phyloP scores from a whole-genome alignment of 148 eudicot genomes.

The Mesembryanthemum crystallinum region DNA sequence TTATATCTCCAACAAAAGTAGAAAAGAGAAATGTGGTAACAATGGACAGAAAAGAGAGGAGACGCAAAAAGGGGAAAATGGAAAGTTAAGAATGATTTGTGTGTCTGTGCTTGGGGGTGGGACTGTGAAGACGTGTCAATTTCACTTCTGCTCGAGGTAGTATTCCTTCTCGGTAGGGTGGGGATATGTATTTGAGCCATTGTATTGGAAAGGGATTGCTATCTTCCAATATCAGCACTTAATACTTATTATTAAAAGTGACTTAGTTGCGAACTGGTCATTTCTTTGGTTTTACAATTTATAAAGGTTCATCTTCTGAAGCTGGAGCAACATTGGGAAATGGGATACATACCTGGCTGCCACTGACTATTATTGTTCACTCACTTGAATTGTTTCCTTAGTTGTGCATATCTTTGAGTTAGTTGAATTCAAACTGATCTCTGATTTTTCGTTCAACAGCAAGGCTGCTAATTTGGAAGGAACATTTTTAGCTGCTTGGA shows the following conservation, averaged over 20 bases:
- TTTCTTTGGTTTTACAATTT: neutral
- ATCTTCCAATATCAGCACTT: too few species aligned
- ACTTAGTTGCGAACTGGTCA: constrained; percentile 1
- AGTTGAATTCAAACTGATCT: neutral
- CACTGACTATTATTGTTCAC: neutral
- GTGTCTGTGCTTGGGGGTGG: neutral
- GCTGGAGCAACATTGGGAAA: neutral
- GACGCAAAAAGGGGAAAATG: neutral
- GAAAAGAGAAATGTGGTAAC: neutral
- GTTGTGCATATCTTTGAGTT: neutral
- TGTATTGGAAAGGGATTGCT: neutral
- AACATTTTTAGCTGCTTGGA: constrained; percentile 89
- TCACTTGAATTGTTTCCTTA: neutral
- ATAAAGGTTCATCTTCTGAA: neutral
- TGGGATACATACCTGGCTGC: neutral
- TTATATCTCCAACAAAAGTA: neutral
- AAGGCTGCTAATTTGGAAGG: constrained; percentile 92
- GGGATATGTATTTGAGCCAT: neutral
- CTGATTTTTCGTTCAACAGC: constrained; percentile 44
- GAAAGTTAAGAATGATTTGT: neutral
- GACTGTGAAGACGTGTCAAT: too few species aligned
- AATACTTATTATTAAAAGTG: too few species aligned
- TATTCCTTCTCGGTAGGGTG: neutral
- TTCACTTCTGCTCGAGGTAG: neutral
- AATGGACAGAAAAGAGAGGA: neutral